Evolutionary conservation across 2,329 filamentous ascomycete species (phyloP).

Genomic region (Aureobasidium sp.): DNA sequence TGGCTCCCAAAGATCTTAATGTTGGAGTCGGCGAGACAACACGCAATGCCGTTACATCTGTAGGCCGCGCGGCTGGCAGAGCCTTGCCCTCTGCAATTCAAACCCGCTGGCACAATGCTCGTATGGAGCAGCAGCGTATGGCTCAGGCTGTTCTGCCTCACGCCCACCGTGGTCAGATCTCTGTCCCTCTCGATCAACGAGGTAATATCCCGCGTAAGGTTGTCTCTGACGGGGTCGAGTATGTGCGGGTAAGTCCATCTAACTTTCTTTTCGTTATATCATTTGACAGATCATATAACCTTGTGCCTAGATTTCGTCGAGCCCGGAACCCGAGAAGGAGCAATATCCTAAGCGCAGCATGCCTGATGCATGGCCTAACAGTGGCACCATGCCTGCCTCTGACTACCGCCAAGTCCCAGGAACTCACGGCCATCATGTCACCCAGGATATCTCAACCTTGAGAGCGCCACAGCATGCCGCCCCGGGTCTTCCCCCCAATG

Average conservation of each 20-base stretch:
- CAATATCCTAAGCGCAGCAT: neutral
- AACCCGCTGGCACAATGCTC: conserved; percentile 8
- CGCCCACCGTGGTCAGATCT: neutral
- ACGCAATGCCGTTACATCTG: neutral
- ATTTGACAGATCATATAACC: neutral
- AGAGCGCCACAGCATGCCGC: neutral
- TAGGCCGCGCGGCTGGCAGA: neutral
- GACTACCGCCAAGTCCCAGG: neutral
- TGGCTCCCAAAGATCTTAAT: conserved; percentile 11
- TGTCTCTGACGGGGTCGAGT: conserved; percentile 3
- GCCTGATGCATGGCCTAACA: neutral
- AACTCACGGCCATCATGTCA: neutral
- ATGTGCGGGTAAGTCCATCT: conserved; percentile 10
- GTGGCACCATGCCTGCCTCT: neutral
- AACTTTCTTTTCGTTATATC: neutral
- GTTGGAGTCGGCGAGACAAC: conserved; percentile 1
- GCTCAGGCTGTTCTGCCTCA: neutral
- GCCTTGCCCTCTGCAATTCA: conserved; percentile 8
- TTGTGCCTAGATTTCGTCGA: neutral
- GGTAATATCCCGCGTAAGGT: conserved; percentile 12
- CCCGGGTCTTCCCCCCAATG: neutral
- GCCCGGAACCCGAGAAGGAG: neutral
- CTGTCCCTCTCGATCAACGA: conserved; percentile 11
- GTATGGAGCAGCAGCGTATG: neutral
- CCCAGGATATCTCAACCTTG: neutral